Conservation (phyloP, 192 early-diverging fungal species). For the Coemansia sp. region DNA sequence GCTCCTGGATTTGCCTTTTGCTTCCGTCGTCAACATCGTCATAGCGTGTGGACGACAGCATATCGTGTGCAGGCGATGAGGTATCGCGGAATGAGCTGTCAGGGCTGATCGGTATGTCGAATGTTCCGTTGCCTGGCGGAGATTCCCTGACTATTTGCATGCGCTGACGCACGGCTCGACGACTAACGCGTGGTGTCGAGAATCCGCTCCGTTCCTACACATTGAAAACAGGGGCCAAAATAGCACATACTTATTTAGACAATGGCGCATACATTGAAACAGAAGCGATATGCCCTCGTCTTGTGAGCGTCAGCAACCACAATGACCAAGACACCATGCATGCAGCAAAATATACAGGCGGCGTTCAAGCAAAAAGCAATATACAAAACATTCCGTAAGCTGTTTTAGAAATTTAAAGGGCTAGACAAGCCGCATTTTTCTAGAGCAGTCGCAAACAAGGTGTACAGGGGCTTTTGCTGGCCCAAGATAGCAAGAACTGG, state of each 20-base stretch:
- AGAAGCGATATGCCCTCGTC: neutral
- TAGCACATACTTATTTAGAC: neutral
- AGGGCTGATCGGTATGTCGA: slow-evolving; percentile 31
- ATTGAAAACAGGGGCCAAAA: neutral
- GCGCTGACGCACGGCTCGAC: slow-evolving; percentile 24
- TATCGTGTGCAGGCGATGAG: slow-evolving; percentile 11
- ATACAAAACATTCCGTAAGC: neutral
- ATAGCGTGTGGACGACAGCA: slow-evolving; percentile 28
- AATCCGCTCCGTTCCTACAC: slow-evolving; percentile 36
- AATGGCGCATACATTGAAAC: neutral
- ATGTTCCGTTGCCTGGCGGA: slow-evolving; percentile 6
- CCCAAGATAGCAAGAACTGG: neutral
- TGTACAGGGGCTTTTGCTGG: neutral
- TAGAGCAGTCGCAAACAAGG: neutral
- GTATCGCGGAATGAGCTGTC: slow-evolving; percentile 25
- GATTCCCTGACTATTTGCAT: slow-evolving; percentile 9
- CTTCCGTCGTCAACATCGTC: slow-evolving; percentile 11
- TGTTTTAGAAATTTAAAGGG: neutral
- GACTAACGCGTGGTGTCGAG: slow-evolving; percentile 40
- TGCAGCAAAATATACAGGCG: neutral
- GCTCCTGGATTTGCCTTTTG: slow-evolving; percentile 15
- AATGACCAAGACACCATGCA: neutral
- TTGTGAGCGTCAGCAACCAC: slow-evolving; percentile 1
- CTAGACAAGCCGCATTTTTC: neutral
- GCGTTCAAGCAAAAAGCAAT: neutral